Base-by-base conservation (phyloP, 2,329 filamentous ascomycete genomes). In the Colletotrichum endophyticum region DNA sequence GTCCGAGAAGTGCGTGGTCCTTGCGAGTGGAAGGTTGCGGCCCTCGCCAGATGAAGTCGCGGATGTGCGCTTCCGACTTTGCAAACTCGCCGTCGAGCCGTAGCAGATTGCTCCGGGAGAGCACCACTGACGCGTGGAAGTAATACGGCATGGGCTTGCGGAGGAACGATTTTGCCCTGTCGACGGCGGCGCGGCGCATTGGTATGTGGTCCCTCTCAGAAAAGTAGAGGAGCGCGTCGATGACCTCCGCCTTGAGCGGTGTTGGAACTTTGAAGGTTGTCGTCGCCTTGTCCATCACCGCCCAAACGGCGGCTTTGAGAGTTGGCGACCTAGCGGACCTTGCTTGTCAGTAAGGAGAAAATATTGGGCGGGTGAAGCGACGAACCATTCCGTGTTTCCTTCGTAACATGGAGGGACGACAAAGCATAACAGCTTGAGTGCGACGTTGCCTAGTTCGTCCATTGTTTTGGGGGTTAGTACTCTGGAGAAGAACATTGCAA, bases 21-120 rank as follows among this genome's bases (percentile, higher is more conserved):
- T 79, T 78, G 8, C 81, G 79, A 0, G 80, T 82, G 2, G 57
- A 32, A 0, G 77, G 74, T 1, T 72, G 66, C 5, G 79, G 72
- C 0, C 78, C 76, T 1, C 79, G 79, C 0, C 66, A 77, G 1
- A 79, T 44, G 63, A 84, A 84, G 25, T 80, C 79, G 1, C 72
- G 76, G 2, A 84, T 81, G 1, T 78, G 66, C 0, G 78, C 74
- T 5, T 83, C 80, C 0, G 83, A 83, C 12, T 80, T 78, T 12
- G 70, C 78, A 4, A 83, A 78, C 2, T 81, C 76, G 0, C 82
- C 81, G 1, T 82, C 81, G 1, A 82, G 62, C 0, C 83, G 81
- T 8, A 76, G 78, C 1, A 84, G 72, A 4, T 83, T 83, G 49
- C 83, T 84, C 8, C 83, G 81, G 5, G 84, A 84, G 0, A 84